Percentiles rank a stretch among this genome's conserved stretches.
These are phyloP conservation scores for Wickerhamiella slavikovae DNA, from an alignment of 805 yeast genomes.

Conservation along the genomic window DNA sequence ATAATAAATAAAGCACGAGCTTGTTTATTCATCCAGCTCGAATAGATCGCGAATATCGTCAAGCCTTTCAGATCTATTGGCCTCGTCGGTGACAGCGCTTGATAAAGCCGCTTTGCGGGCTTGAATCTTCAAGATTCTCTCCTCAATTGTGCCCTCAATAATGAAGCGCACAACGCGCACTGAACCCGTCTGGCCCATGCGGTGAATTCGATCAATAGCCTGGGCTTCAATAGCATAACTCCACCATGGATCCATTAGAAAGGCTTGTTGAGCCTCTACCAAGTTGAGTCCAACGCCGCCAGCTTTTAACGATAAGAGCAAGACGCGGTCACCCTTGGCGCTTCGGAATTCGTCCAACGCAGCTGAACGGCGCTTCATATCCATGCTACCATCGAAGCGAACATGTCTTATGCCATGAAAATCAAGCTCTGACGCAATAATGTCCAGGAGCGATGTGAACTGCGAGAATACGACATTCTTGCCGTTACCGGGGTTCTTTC, in stretches of 20 bases:
- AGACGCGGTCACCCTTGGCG: constrained; percentile 21
- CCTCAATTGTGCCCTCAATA: constrained; percentile 67
- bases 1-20: background rate
- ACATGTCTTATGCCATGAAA: constrained; percentile 30
- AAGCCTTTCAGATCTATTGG: constrained; percentile 16
- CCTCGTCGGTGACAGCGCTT: constrained; percentile 18
- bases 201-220: constrained; percentile 76
- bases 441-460: constrained; percentile 62
- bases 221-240: constrained; percentile 80
- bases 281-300: constrained; percentile 89
- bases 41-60: constrained; percentile 19
- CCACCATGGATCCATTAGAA: constrained; percentile 97
- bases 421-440: constrained; percentile 42
- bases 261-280: constrained; percentile 68
- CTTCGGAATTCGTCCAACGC: constrained; percentile 36
- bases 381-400: constrained; percentile 70
- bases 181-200: constrained; percentile 62
- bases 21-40: constrained; percentile 9
- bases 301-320: constrained; percentile 64
- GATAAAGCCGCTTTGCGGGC: constrained; percentile 38
- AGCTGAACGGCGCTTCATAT: constrained; percentile 39
- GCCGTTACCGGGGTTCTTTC: constrained; percentile 32
- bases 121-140: constrained; percentile 70
- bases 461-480: constrained; percentile 82
- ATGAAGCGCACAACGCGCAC: constrained; percentile 69